These are phyloP conservation scores for Pythium phragmitis DNA, from an alignment of 352 stramenopile species.

Conservation along the genomic window DNA sequence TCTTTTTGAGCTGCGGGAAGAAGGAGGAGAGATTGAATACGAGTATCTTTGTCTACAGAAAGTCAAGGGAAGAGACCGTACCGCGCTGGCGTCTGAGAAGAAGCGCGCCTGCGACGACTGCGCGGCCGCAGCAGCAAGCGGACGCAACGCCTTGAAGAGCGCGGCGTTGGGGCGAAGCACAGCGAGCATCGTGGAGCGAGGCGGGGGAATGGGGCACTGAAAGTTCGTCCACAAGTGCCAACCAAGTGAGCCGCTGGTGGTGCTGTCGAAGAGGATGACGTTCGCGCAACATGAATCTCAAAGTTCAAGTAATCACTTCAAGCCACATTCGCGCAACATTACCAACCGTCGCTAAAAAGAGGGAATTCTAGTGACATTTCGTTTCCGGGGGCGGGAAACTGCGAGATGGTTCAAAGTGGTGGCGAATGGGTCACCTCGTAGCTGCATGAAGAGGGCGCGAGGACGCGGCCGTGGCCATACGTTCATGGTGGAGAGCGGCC, in stretches of 20 bases:
- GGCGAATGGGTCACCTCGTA: no score
- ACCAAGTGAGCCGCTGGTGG: no score
- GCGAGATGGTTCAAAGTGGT: no score
- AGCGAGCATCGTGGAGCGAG: slow-evolving; percentile 18
- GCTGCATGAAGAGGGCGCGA: no score
- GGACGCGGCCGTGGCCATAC: no score
- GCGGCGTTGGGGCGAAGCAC: slow-evolving; percentile 21
- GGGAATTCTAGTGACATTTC: not conserved
- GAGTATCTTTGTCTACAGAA: not conserved
- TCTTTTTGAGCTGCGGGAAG: slow-evolving; percentile 64
- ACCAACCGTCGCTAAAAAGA: not conserved
- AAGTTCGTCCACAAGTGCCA: slow-evolving; percentile 7
- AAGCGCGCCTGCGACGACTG: slow-evolving; percentile 19
- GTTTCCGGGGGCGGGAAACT: not conserved
- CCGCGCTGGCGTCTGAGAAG: slow-evolving; percentile 22
- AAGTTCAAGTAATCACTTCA: not conserved
- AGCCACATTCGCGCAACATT: slow-evolving; percentile 8
- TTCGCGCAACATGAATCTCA: not conserved
- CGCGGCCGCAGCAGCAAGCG: slow-evolving; percentile 19
- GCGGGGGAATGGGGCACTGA: not conserved
- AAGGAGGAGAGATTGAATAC: not conserved
- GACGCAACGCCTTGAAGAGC: slow-evolving; percentile 20
- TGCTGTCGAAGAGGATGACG: not conserved
- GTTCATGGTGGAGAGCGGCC: no score
- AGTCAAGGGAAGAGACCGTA: not conserved